phyloP scores from a whole-genome alignment of 192 early-diverging fungal genomes.

The Coemansia sp. region DNA sequence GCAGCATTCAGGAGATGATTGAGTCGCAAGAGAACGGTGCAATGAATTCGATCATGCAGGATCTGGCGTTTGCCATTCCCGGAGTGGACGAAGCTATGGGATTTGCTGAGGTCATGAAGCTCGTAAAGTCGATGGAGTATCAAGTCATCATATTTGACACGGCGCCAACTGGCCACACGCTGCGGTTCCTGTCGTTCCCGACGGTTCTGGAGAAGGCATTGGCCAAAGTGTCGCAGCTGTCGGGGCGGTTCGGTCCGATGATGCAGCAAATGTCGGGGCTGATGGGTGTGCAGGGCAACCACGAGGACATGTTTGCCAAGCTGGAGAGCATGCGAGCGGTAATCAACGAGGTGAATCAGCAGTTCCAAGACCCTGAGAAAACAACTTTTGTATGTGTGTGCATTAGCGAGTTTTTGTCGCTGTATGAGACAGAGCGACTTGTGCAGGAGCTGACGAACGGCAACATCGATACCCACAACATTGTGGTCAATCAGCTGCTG shows the following conservation, averaged over 20 bases:
- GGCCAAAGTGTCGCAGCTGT: constrained; percentile 89
- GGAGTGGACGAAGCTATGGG: constrained; percentile 99
- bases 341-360: constrained; percentile 97
- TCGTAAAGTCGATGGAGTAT: constrained; percentile 99
- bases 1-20: constrained; percentile 98
- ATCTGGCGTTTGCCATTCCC: constrained; percentile 98
- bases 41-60: constrained; percentile 89
- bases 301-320: constrained; percentile 95
- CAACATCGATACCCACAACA: constrained; percentile 99
- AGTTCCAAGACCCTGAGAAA: constrained; percentile 99
- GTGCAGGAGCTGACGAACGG: constrained; percentile 98
- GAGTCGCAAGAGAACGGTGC: constrained; percentile 72
- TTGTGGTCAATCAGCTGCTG: constrained; percentile 97
- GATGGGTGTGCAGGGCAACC: constrained; percentile 80
- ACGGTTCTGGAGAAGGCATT: constrained; percentile 96
- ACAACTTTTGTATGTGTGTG: constrained; percentile 99
- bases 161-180: constrained; percentile 97
- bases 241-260: constrained; percentile 94
- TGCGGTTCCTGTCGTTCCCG: constrained; percentile 98
- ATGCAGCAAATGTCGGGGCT: constrained; percentile 80
- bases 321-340: constrained; percentile 93
- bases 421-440: constrained; percentile 99
- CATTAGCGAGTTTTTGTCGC: constrained; percentile 98
- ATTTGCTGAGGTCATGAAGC: constrained; percentile 99
- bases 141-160: constrained; percentile 99